These are phyloP conservation scores for Marvania coccoides DNA, from an alignment of 139 green algal species.

Conservation along the genomic window DNA sequence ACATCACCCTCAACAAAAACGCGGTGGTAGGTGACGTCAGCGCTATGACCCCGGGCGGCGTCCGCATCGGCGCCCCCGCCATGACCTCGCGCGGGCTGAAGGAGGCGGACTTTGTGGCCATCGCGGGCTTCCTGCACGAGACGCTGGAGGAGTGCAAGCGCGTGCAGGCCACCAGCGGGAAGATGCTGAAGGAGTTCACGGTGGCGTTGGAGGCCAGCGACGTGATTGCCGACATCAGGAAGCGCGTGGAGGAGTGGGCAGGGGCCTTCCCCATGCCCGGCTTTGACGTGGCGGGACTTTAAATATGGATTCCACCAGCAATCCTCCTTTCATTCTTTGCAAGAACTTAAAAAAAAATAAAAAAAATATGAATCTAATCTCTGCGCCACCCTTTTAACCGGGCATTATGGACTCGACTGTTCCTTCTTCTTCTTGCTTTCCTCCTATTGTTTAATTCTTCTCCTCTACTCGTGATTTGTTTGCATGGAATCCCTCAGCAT, in stretches of 20 bases:
- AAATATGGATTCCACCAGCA: too few relatives aligned
- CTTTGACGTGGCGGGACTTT: conserved; percentile 32
- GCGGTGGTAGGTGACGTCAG: conserved; percentile 75
- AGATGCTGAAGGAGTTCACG: conserved; percentile 11
- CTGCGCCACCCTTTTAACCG: too few relatives aligned
- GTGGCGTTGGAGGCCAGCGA: conserved; percentile 24
- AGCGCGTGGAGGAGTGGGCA: conserved; percentile 40
- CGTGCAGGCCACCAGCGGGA: conserved; percentile 50
- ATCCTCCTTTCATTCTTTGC: too few relatives aligned
- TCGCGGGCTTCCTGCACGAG: conserved; percentile 54
- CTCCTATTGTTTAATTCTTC: too few relatives aligned
- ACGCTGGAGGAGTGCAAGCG: conserved; percentile 59
- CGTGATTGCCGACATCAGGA: conserved; percentile 28
- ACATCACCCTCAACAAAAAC: conserved; percentile 94
- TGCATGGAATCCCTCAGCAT: too few relatives aligned
- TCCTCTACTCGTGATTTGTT: too few relatives aligned
- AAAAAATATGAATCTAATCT: too few relatives aligned
- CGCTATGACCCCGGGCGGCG: conserved; percentile 70
- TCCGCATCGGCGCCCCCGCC: conserved; percentile 73
- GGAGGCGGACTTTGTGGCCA: conserved; percentile 27
- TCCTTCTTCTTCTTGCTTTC: too few relatives aligned
- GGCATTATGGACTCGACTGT: too few relatives aligned
- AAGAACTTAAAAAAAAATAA: too few relatives aligned
- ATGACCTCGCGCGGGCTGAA: conserved; percentile 72
- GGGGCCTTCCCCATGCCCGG: conserved; percentile 51